Evolutionary conservation across 1,284 basidiomycete species (phyloP).

Genomic region (Boletus semigastroideus): DNA sequence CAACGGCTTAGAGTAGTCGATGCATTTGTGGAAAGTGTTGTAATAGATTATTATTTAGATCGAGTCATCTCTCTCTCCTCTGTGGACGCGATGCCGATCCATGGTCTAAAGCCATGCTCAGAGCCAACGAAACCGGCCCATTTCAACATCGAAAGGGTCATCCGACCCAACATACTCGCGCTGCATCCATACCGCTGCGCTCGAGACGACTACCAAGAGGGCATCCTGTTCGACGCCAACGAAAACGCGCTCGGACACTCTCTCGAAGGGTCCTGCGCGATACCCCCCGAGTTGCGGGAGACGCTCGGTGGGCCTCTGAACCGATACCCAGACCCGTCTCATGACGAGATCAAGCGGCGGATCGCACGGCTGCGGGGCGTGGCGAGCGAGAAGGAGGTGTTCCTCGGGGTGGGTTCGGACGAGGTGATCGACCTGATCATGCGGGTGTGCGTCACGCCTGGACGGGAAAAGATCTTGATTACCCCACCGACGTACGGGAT

Average conservation of each 20-base stretch:
- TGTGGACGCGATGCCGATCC: constrained; percentile 41
- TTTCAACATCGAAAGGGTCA: constrained; percentile 81
- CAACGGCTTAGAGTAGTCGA: neutral
- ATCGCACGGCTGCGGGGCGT: constrained; percentile 74
- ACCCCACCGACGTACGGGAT: constrained; percentile 98
- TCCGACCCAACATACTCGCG: constrained; percentile 91
- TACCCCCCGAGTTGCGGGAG: constrained; percentile 31
- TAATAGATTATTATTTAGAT: neutral
- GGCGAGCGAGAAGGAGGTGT: constrained; percentile 71
- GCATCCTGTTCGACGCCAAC: constrained; percentile 97
- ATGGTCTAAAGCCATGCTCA: constrained; percentile 41
- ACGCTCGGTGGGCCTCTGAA: constrained; percentile 62
- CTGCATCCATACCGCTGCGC: constrained; percentile 95
- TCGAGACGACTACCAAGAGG: constrained; percentile 91
- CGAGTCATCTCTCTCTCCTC: neutral
- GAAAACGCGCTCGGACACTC: constrained; percentile 94
- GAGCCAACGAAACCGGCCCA: constrained; percentile 64
- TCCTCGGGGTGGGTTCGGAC: constrained; percentile 96
- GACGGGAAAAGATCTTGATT: constrained; percentile 77
- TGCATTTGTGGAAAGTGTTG: too few species aligned
- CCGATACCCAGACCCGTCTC: constrained; percentile 86
- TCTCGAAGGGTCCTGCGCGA: constrained; percentile 44
- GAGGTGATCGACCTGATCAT: constrained; percentile 96
- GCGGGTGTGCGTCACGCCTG: constrained; percentile 85
- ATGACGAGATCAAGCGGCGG: constrained; percentile 76